Evolutionary conservation across 2,329 filamentous ascomycete species (phyloP), one percentile per base, ranked within the genome.

Genomic region (Aureobasidium sp.): DNA sequence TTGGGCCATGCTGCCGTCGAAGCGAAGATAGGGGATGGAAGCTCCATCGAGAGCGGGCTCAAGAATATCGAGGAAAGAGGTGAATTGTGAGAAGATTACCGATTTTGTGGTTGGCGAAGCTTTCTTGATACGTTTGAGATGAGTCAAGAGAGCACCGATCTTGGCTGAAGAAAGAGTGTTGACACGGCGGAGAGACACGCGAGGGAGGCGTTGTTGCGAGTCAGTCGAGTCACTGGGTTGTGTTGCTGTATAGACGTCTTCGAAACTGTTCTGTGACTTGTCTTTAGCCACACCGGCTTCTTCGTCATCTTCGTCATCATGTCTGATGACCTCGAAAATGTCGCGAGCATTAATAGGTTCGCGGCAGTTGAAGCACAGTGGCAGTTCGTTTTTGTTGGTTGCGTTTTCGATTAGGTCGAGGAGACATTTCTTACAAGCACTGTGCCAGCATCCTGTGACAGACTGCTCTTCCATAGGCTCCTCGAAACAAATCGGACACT

Each of bases 371-470:
- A 96, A 96, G 75, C 94, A 99, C 10, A 87, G 84, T 1, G 94
- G 88, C 0, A 88, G 74, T 55, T 90, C 83, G 47, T 87, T 86
- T 63, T 88, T 90, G 67, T 90, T 87, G 5, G 82, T 87, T 72
- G 96, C 89, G 70, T 96, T 91, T 65, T 89, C 86, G 70, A 99
- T 95, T 68, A 91, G 96, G 68, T 91, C 87, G 1, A 95, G 78
- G n/a, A 97, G 78, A 69, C 94, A 99, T 65, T 90, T 88, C 75
- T 94, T 96, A 78, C 94, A 99, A 0, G 94, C 92, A 37, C 90
- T 96, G 74, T 99, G 94, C 91, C 94, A 99, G 75, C 94, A 99
- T 0, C 91, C 90, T 0, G 94, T 97, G 1, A 99, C 94, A 0
- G 89, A 88, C 71, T 96, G 93, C 60, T 97, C 89, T 44, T 90